Evolutionary conservation across 352 stramenopile genomes (phyloP).

Genomic region (Globisporangium cylindrosporum): DNA sequence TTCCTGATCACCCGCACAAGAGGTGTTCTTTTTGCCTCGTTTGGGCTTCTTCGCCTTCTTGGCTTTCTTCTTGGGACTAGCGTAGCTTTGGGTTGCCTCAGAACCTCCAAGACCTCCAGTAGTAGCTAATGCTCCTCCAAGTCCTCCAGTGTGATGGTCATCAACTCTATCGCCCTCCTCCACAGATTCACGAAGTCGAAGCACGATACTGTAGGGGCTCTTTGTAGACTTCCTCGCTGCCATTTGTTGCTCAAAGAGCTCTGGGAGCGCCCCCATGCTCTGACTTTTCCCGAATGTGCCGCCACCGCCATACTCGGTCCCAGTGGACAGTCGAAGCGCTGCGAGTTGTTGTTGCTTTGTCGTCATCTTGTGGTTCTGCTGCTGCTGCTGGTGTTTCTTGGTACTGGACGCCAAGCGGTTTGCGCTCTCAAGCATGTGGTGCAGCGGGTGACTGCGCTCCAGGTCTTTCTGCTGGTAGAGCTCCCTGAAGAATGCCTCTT

Average conservation of each 20-base stretch:
- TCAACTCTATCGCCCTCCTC: not conserved
- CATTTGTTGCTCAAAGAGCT: conserved; percentile 36
- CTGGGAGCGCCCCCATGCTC: conserved; percentile 39
- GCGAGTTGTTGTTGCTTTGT: conserved; percentile 40
- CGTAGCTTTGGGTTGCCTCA: not conserved
- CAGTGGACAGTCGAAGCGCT: conserved; percentile 23
- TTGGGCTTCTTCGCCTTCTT: conserved; percentile 16
- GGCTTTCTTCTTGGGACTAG: conserved; percentile 17
- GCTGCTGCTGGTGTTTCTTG: conserved; percentile 37
- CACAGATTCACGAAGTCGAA: conserved; percentile 28
- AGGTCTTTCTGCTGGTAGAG: conserved; percentile 58
- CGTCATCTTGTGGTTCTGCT: conserved; percentile 22
- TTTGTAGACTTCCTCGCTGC: conserved; percentile 26
- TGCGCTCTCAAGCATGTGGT: conserved; percentile 70
- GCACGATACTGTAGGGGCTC: conserved; percentile 58
- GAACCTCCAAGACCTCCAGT: not conserved
- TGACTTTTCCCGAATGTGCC: conserved; percentile 30
- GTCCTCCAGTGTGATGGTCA: not conserved
- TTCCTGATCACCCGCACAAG: not conserved
- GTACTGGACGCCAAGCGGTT: conserved; percentile 36
- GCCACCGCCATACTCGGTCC: conserved; percentile 14
- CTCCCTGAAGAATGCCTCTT: conserved; percentile 73
- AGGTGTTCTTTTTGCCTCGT: not conserved
- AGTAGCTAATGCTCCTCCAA: not conserved
- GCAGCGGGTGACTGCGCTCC: conserved; percentile 48